phyloP scores from a whole-genome alignment of 176 grass and related monocot species.

The Oryza officinalis region DNA sequence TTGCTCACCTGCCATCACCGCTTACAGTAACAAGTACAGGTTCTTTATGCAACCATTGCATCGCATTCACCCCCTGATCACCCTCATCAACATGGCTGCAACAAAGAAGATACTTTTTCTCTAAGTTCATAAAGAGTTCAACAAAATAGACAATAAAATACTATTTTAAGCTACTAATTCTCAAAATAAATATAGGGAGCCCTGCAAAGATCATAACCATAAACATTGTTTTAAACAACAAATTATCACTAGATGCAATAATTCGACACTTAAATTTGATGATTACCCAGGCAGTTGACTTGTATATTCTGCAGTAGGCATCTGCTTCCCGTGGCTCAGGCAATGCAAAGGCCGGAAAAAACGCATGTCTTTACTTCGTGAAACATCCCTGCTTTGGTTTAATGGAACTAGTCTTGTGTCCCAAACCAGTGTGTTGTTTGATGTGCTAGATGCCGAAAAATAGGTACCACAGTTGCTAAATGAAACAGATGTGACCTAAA shows the following conservation, averaged over 20 bases:
- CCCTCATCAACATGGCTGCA: slow-evolving; percentile 71
- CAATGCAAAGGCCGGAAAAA: slow-evolving; percentile 95
- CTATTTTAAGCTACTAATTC: background rate
- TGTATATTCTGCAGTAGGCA: slow-evolving; percentile 81
- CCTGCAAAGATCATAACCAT: slow-evolving; percentile 7
- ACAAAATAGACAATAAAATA: slow-evolving; percentile 13
- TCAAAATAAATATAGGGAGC: background rate
- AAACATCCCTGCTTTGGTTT: slow-evolving; percentile 52
- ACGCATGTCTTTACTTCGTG: slow-evolving; percentile 68
- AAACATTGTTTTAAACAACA: slow-evolving; percentile 7
- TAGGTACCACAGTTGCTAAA: slow-evolving; percentile 93
- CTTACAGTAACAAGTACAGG: slow-evolving; percentile 83
- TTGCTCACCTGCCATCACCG: slow-evolving; percentile 78
- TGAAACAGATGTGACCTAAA: slow-evolving; percentile 88
- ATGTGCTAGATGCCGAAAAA: slow-evolving; percentile 84
- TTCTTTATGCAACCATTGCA: slow-evolving; percentile 77
- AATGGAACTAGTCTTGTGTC: slow-evolving; percentile 75
- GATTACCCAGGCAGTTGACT: slow-evolving; percentile 78
- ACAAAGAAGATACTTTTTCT: slow-evolving; percentile 16
- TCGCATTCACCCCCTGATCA: slow-evolving; percentile 81
- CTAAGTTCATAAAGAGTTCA: slow-evolving; percentile 14
- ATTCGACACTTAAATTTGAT: background rate
- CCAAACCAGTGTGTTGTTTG: slow-evolving; percentile 90
- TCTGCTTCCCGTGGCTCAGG: slow-evolving; percentile 79
- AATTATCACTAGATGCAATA: slow-evolving; percentile 39